Evolutionary conservation across 2,329 filamentous ascomycete genomes (phyloP), one percentile per base, ranked within the genome.

Genomic region (Neurospora crassa): DNA sequence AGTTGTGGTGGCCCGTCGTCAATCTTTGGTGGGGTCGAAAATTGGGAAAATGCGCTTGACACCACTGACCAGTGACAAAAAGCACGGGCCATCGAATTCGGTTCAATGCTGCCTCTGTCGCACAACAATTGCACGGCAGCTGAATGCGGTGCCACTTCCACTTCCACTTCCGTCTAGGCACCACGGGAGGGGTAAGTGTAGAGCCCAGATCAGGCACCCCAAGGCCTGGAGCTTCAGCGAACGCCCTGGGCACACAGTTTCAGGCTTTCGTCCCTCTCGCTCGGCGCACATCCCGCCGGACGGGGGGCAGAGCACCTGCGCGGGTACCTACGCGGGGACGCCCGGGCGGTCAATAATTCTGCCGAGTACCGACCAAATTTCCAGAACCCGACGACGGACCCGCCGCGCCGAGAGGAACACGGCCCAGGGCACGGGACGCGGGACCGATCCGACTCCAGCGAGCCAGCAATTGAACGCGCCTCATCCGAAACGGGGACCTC

Each of bases 21-120:
- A 74, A 74, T 72, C 72, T 76, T 63, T 77, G 74, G 76, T 77
- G 76, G 75, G 76, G 75, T 77, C 74, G 73, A 77, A 77, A 77
- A 73, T 75, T 75, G 73, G 69, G 71, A 74, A 76, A 74, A 59
- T 74, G 73, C 72, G 74, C 72, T 74, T 68, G 29, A 29, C 29
- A 29, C 29, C 4, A 29, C 29, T 8, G 7, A 2, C 29, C 45
- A 69, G 34, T 43, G 40, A 69, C 53, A 67, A 18, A 2, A 24
- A 63, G 53, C 53, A 63, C 53, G 53, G 29, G 16, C 70, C 67
- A 40, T 67, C 67, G 40, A 20, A 70, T 67, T 29, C 29, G 3
- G 29, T 29, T 29, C 29, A 29, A 29, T 68, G 45, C 7, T 69
- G 47, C 24, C 47, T 34, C 24, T 12, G 24, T 16, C 24, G 24